Percentiles rank a stretch among this genome's conserved stretches.
phyloP scores from a whole-genome alignment of 805 yeast species.

The Starmerella sirachaensis region DNA sequence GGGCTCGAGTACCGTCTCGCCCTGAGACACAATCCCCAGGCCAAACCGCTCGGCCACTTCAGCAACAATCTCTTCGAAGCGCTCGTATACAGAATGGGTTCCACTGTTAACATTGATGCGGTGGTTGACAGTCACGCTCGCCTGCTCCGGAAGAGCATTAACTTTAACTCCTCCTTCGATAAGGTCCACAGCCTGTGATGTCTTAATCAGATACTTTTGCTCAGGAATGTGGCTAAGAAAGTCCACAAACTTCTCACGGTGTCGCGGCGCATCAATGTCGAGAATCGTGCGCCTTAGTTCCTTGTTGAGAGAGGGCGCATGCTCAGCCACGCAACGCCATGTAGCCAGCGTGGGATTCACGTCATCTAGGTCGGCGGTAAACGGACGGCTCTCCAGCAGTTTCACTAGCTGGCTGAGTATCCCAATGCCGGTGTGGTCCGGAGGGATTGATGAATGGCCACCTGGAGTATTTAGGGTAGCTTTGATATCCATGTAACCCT shows the following conservation, averaged over 20 bases:
- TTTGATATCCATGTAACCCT: conserved; percentile 42
- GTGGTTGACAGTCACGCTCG: conserved; percentile 45
- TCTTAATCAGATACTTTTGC: conserved; percentile 37
- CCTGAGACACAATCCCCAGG: conserved; percentile 36
- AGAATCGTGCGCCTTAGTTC: conserved; percentile 16
- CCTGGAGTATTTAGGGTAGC: conserved; percentile 52
- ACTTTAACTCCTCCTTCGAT: conserved; percentile 63
- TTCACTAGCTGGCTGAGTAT: conserved; percentile 49
- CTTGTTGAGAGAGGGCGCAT: conserved; percentile 14
- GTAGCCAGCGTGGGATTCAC: conserved; percentile 49
- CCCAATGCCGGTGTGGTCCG: conserved; percentile 73
- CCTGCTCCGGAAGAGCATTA: conserved; percentile 64
- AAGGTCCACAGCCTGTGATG: conserved; percentile 59
- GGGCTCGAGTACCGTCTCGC: conserved; percentile 26
- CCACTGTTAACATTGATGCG: conserved; percentile 50
- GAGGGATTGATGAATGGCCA: conserved; percentile 73
- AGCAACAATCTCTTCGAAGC: conserved; percentile 27
- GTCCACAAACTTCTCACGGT: conserved; percentile 13
- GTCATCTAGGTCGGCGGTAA: conserved; percentile 37
- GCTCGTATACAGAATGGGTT: conserved; percentile 33
- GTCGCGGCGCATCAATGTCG: conserved; percentile 15
- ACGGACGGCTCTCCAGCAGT: conserved; percentile 47
- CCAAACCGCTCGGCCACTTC: conserved; percentile 37
- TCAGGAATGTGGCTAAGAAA: conserved; percentile 13
- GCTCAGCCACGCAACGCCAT: conserved; percentile 50